Evolutionary conservation across 1,284 basidiomycete species (phyloP).

Genomic region (Sporisorium iseilematis-ciliati): DNA sequence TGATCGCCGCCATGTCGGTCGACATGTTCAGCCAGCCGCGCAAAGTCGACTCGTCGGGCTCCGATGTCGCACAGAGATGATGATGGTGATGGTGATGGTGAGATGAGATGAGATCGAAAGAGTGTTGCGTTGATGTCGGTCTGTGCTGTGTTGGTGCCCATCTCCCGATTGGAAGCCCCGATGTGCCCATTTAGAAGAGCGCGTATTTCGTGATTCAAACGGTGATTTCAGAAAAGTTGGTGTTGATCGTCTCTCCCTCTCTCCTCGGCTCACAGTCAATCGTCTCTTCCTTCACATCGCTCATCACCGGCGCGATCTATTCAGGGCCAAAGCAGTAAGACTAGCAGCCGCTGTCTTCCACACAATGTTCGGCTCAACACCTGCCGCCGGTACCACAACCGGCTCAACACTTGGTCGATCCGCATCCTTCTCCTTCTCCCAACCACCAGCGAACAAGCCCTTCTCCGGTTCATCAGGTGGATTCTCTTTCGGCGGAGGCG

Average conservation of each 20-base stretch:
- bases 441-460: conserved; percentile 49
- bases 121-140: background rate
- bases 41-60: too few relatives aligned
- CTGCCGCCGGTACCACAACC: conserved; percentile 20
- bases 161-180: conserved; percentile 9
- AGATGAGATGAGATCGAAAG: background rate
- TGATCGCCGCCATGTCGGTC: conserved; percentile 18
- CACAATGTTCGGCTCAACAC: conserved; percentile 44
- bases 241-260: conserved; percentile 5
- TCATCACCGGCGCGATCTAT: background rate
- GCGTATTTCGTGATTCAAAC: conserved; percentile 7
- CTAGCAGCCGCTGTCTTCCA: background rate
- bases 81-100: background rate
- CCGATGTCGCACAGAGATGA: too few relatives aligned
- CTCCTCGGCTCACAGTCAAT: background rate
- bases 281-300: background rate
- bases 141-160: conserved; percentile 5
- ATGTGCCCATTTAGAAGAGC: background rate
- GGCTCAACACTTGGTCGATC: conserved; percentile 45
- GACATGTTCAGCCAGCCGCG: conserved; percentile 10
- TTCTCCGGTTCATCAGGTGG: conserved; percentile 50
- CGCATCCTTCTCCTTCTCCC: conserved; percentile 53
- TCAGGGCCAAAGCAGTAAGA: too few relatives aligned
- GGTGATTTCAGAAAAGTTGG: background rate
- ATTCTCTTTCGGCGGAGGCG: conserved; percentile 41